These are phyloP conservation scores for Colletotrichum orbiculare DNA, from an alignment of 2,329 filamentous ascomycete genomes.

Conservation along the genomic window DNA sequence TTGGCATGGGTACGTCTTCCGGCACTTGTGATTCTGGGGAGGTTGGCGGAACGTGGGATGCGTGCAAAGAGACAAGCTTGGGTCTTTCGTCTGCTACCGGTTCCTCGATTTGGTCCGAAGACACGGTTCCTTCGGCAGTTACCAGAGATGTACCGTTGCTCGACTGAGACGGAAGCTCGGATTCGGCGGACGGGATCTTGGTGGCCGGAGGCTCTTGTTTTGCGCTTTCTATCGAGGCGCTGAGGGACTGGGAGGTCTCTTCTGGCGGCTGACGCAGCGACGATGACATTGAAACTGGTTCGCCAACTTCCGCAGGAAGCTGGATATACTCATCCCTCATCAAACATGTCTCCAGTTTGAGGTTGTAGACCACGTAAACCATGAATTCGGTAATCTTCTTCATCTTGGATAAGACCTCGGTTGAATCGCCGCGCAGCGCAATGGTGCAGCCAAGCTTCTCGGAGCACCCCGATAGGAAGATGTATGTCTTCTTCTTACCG, in stretches of 20 bases:
- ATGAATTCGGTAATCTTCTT: constrained; percentile 98
- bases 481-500: constrained; percentile 90
- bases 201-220: constrained; percentile 44
- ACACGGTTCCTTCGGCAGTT: constrained; percentile 42
- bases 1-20: constrained; percentile 85
- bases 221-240: constrained; percentile 41
- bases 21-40: constrained; percentile 69
- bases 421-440: constrained; percentile 84
- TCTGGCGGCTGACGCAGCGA: constrained; percentile 47
- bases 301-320: constrained; percentile 73
- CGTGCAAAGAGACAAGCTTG: constrained; percentile 52
- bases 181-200: constrained; percentile 48
- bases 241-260: constrained; percentile 51
- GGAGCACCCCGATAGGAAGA: constrained; percentile 91
- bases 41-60: constrained; percentile 53
- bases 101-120: constrained; percentile 42
- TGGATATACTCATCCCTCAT: constrained; percentile 93
- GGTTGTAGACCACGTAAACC: constrained; percentile 98
- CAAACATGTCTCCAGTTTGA: constrained; percentile 93
- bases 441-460: constrained; percentile 95
- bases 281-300: constrained; percentile 29
- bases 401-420: constrained; percentile 77
- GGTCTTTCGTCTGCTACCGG: constrained; percentile 39
- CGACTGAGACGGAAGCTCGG: constrained; percentile 43
- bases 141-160: constrained; percentile 31